A percentile compares a stretch with the other conserved stretches of the same genome.
Conservation (phyloP, 1,284 basidiomycete species). For the Nidula niveotomentosa region DNA sequence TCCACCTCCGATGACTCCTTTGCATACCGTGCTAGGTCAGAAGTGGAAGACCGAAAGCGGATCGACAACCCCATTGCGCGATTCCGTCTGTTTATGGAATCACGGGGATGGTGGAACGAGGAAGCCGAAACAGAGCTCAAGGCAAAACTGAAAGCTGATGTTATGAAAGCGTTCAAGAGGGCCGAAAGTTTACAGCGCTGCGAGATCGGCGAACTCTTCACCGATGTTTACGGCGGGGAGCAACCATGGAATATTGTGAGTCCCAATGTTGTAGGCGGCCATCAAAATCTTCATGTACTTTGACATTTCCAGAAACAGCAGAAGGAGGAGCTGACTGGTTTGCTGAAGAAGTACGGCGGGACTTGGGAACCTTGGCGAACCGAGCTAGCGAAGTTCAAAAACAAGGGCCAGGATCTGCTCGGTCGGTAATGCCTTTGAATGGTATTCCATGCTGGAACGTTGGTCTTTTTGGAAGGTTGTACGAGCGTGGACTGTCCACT, state of each 20-base stretch:
- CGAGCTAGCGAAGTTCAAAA: conserved; percentile 81
- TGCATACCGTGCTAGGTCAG: conserved; percentile 83
- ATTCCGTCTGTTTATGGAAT: conserved; percentile 83
- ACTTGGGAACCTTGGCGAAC: conserved; percentile 83
- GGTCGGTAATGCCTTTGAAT: background rate
- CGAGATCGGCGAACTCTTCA: conserved; percentile 80
- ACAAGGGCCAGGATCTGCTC: conserved; percentile 69
- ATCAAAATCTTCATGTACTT: background rate
- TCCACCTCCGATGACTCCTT: conserved; percentile 95
- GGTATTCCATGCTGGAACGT: no score
- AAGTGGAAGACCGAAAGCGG: conserved; percentile 85
- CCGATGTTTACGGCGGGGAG: conserved; percentile 85
- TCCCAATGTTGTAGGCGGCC: conserved; percentile 12
- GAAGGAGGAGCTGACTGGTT: conserved; percentile 69
- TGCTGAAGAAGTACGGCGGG: conserved; percentile 84
- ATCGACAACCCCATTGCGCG: conserved; percentile 89
- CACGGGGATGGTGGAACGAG: conserved; percentile 84
- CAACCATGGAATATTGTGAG: conserved; percentile 85
- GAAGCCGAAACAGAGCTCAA: conserved; percentile 76
- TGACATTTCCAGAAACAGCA: conserved; percentile 68
- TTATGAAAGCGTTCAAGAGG: conserved; percentile 77
- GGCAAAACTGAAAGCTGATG: conserved; percentile 66
- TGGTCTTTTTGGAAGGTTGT: no score
- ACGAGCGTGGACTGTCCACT: no score
- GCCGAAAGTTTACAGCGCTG: conserved; percentile 75